Percentiles rank a stretch among this genome's conserved stretches.
phyloP scores from a whole-genome alignment of 176 grass and related monocot species.

The Rhynchospora pubera region DNA sequence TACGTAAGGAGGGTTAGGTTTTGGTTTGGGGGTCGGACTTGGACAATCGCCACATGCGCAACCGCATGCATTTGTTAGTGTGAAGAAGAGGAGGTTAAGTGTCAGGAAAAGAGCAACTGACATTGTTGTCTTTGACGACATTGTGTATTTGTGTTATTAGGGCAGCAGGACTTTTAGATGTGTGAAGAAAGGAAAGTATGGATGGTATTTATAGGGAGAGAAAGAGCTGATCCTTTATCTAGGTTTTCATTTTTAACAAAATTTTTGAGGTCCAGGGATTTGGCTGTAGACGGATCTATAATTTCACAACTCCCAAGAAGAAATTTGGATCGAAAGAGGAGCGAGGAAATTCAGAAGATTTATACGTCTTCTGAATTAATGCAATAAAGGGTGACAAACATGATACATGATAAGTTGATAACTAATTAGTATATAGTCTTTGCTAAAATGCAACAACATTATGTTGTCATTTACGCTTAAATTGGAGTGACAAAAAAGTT shows the following conservation, averaged over 20 bases:
- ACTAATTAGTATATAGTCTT: neutral
- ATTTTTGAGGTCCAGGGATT: neutral
- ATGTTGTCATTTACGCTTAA: too few species aligned
- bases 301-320: neutral
- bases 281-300: neutral
- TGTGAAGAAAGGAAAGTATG: neutral
- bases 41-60: constrained; percentile 31
- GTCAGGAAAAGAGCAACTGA: constrained; percentile 29
- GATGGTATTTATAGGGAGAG: constrained; percentile 27
- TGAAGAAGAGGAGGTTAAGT: constrained; percentile 50
- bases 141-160: constrained; percentile 8
- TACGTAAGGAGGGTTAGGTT: neutral
- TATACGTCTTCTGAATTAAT: neutral
- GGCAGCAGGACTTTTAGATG: neutral
- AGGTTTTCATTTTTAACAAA: neutral
- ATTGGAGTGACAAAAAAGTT: too few species aligned
- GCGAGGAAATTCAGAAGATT: neutral
- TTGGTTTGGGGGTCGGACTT: neutral
- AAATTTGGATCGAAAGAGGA: neutral
- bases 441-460: neutral
- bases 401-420: too few species aligned
- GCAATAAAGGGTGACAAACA: neutral
- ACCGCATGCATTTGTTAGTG: constrained; percentile 42
- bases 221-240: neutral
- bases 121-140: constrained; percentile 8